A percentile compares a stretch with the other conserved stretches of the same genome.
These are phyloP conservation scores for Clonostachys rosea DNA, from an alignment of 2,329 filamentous ascomycete species.

Conservation along the genomic window DNA sequence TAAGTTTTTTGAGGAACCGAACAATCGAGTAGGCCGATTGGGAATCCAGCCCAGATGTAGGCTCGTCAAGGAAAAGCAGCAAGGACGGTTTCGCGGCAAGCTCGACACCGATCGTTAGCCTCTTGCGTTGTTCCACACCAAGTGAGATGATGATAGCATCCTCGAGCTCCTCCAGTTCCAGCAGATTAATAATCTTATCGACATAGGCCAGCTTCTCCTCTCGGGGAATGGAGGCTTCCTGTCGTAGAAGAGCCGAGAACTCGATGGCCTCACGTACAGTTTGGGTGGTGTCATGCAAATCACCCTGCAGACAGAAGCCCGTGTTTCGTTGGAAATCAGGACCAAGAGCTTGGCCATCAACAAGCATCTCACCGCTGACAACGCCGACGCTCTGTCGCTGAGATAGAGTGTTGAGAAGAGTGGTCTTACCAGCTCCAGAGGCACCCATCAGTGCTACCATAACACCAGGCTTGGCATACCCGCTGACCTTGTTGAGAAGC, in stretches of 20 bases:
- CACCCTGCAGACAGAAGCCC: conserved; percentile 60
- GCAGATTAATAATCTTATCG: conserved; percentile 58
- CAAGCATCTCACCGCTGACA: conserved; percentile 70
- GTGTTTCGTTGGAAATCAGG: conserved; percentile 74
- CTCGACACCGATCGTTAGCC: conserved; percentile 48
- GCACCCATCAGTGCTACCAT: conserved; percentile 81
- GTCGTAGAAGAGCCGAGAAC: conserved; percentile 61
- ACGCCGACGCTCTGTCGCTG: conserved; percentile 72
- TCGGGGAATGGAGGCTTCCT: conserved; percentile 46
- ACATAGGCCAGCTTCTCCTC: conserved; percentile 62
- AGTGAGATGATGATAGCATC: conserved; percentile 56
- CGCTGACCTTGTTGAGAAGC: conserved; percentile 50
- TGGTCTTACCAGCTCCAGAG: conserved; percentile 80
- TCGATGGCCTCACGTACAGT: conserved; percentile 62
- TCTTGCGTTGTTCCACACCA: conserved; percentile 51
- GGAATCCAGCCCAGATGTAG: conserved; percentile 49
- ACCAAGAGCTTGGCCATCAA: conserved; percentile 65
- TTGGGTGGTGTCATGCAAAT: conserved; percentile 58
- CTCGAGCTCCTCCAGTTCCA: conserved; percentile 61
- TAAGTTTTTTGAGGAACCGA: conserved; percentile 52
- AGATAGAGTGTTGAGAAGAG: conserved; percentile 69
- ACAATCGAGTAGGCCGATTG: conserved; percentile 54
- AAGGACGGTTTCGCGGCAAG: conserved; percentile 50
- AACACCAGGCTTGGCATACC: conserved; percentile 74
- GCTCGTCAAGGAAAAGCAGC: conserved; percentile 58